These are phyloP conservation scores for Fraxinus velutina DNA, from an alignment of 305 asterid genomes.

Conservation along the genomic window DNA sequence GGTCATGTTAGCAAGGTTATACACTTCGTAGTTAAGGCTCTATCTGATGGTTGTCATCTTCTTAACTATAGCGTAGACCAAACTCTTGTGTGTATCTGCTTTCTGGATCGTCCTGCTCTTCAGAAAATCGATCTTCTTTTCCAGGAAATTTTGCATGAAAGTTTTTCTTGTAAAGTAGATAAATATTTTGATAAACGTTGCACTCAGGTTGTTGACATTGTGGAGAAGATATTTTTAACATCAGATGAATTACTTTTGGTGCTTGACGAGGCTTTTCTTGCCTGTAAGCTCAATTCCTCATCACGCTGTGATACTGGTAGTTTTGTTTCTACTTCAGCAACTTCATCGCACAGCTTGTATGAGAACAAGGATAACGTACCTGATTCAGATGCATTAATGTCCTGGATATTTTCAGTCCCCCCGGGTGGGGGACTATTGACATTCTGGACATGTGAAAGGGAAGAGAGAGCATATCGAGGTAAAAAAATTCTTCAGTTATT, in stretches of 20 bases:
- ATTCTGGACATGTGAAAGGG: background rate
- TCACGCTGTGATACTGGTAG: background rate
- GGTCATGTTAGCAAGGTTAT: background rate
- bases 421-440: background rate
- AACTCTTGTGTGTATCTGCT: background rate
- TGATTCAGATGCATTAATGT: background rate
- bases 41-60: background rate
- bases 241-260: background rate
- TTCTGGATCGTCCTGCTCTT: background rate
- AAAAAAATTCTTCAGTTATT: background rate
- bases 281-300: background rate
- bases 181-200: background rate
- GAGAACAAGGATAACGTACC: background rate
- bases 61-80: background rate
- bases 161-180: background rate
- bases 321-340: background rate
- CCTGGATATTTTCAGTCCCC: background rate
- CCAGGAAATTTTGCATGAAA: background rate
- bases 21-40: background rate
- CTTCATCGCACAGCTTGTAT: background rate
- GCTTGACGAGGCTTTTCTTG: background rate
- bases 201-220: background rate
- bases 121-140: background rate
- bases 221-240: background rate
- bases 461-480: background rate